Conservation (phyloP, 441 rosid genomes). For the Jatropha podagrica region DNA sequence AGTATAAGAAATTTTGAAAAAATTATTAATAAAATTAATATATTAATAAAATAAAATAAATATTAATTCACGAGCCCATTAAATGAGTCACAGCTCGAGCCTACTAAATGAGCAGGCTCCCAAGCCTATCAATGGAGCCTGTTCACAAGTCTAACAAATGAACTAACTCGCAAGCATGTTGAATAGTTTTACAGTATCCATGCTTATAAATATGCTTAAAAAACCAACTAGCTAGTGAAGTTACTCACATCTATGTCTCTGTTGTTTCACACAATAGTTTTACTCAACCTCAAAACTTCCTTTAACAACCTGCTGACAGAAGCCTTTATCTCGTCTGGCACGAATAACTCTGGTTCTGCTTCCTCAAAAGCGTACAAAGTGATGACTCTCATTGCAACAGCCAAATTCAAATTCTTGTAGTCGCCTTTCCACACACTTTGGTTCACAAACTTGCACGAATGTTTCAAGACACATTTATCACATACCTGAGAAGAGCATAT, state of each 20-base stretch:
- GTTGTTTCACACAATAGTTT: conserved; percentile 10
- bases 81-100: no score
- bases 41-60: no score
- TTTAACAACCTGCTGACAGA: conserved; percentile 49
- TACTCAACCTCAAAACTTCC: conserved; percentile 53
- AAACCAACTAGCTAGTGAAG: not conserved
- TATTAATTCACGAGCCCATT: no score
- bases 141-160: no score
- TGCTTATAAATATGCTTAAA: not conserved
- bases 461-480: conserved; percentile 49
- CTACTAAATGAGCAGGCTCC: no score
- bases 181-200: not conserved
- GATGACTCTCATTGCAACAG: conserved; percentile 58
- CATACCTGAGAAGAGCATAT: conserved; percentile 55
- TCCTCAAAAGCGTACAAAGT: conserved; percentile 49
- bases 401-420: conserved; percentile 43
- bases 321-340: conserved; percentile 55
- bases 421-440: conserved; percentile 46
- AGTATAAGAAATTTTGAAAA: no score
- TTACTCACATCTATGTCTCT: not conserved
- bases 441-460: conserved; percentile 65
- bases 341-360: conserved; percentile 43
- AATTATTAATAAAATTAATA: no score
- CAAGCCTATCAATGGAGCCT: no score
- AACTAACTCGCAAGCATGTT: no score